Conservation (phyloP, 345 rosid species). For the Lagerstroemia speciosa region DNA sequence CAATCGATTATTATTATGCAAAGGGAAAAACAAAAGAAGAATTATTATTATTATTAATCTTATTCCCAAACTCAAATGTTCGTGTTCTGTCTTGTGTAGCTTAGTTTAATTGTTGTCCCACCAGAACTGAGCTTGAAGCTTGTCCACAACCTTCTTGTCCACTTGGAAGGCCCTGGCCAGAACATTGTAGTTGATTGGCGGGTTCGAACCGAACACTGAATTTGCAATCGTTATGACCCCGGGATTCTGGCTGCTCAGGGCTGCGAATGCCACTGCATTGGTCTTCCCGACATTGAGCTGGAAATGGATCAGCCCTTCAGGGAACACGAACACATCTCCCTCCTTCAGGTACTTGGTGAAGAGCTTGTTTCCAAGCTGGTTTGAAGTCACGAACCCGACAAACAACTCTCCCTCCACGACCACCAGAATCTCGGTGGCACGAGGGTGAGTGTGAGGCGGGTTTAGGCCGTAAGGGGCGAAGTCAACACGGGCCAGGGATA, state of each 20-base stretch:
- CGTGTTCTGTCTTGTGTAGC: background rate
- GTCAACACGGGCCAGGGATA: conserved; percentile 21
- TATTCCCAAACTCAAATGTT: no score
- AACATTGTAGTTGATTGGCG: conserved; percentile 15
- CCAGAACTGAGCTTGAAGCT: conserved; percentile 26
- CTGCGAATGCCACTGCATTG: conserved; percentile 22
- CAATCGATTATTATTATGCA: no score
- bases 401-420: conserved; percentile 21
- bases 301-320: conserved; percentile 27
- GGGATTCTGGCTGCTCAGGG: conserved; percentile 22
- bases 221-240: conserved; percentile 23
- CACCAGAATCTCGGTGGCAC: conserved; percentile 31
- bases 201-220: conserved; percentile 12
- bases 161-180: conserved; percentile 34
- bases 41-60: no score
- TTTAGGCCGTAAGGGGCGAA: conserved; percentile 21
- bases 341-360: conserved; percentile 14
- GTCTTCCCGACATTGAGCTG: conserved; percentile 25
- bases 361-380: conserved; percentile 14
- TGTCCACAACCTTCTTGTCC: conserved; percentile 13
- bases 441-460: conserved; percentile 38
- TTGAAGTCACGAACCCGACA: conserved; percentile 28
- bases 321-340: conserved; percentile 30
- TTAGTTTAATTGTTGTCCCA: conserved; percentile 1
- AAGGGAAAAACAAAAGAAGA: no score